A percentile compares a stretch with the other conserved stretches of the same genome.
Evolutionary conservation across 1,284 basidiomycete genomes (phyloP).

Genomic region (Ceratobasidium sp.): DNA sequence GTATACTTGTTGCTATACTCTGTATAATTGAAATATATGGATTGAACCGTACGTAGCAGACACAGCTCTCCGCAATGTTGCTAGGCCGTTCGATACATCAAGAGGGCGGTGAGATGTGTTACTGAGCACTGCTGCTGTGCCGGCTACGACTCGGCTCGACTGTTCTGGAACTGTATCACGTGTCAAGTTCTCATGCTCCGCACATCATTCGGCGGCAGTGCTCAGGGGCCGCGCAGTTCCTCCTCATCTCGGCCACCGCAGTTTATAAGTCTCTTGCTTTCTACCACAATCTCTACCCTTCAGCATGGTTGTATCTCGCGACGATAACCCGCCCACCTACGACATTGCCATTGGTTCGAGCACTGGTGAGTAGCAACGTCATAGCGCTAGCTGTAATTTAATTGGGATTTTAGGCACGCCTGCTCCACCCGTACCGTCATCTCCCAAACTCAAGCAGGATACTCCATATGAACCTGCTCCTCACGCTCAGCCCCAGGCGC

Average conservation of each 20-base stretch:
- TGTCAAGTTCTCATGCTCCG: not conserved
- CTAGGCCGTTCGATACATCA: no score
- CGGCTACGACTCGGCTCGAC: not conserved
- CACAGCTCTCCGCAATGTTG: no score
- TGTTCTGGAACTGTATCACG: conserved; percentile 16
- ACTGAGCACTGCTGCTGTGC: no score
- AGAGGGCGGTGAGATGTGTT: no score
- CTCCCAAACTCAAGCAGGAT: conserved; percentile 45
- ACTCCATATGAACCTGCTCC: conserved; percentile 32
- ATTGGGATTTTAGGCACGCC: conserved; percentile 13
- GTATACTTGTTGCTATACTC: conserved; percentile 16
- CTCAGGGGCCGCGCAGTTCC: conserved; percentile 20
- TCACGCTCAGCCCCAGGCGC: conserved; percentile 27
- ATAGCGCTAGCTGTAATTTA: not conserved
- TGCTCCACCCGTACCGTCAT: conserved; percentile 44
- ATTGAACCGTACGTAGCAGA: conserved; percentile 1
- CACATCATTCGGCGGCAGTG: not conserved
- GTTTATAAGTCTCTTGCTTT: conserved; percentile 1
- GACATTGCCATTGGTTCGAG: conserved; percentile 43
- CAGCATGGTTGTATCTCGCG: conserved; percentile 30
- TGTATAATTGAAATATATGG: conserved; percentile 15
- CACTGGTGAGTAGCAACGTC: not conserved
- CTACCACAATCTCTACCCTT: not conserved
- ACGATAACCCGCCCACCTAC: conserved; percentile 42
- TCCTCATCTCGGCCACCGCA: conserved; percentile 20